Base-by-base conservation (phyloP, 2,329 filamentous ascomycete species). In the Incumbomyces delicatus region DNA sequence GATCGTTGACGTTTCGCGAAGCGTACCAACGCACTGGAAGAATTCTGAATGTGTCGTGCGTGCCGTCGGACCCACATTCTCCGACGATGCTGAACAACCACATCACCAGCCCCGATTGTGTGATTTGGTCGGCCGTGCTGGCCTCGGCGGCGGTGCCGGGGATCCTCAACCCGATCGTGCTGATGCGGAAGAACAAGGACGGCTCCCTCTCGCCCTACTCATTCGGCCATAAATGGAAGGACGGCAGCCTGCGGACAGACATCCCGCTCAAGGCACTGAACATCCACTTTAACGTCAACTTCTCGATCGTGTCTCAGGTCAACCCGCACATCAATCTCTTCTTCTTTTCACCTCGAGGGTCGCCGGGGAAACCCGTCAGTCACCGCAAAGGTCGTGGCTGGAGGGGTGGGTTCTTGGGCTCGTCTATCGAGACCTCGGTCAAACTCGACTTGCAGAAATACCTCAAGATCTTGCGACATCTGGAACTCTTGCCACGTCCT, bases 221-320 rank as follows among this genome's bases (percentile, higher is more conserved):
- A 0, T 98, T 98, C 61, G 92, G 92, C 0, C 89, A 96, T 71
- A 96, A 96, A 68, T 98, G 92, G 92, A 98, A 98, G 66, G 92
- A 98, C 63, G 92, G 92, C 44, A 92, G 85, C 56, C 69, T 98
- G 46, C 78, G 92, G 32, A 98, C 92, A 1, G 92, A 98, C 60
- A 95, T 98, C 22, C 92, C 92, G 0, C 79, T 98, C 60, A 92
- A 90, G 65, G 85, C 89, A 1, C 74, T 98, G 43, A 96, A 98
- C 63, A 74, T 95, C 1, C 87, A 96, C 61, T 98, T 98, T 72
- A 96, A 96, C 63, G 92, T 96, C 64, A 95, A 94, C 63, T 98
- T 96, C 65, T 90, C 86, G 53, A 89, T 98, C 53, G 92, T 84
- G 43, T 80, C 75, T 6, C 78, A 81, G 59, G 90, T 95, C 41